Conservation (phyloP, 257 asterid species). For the Solanum neorickii region DNA sequence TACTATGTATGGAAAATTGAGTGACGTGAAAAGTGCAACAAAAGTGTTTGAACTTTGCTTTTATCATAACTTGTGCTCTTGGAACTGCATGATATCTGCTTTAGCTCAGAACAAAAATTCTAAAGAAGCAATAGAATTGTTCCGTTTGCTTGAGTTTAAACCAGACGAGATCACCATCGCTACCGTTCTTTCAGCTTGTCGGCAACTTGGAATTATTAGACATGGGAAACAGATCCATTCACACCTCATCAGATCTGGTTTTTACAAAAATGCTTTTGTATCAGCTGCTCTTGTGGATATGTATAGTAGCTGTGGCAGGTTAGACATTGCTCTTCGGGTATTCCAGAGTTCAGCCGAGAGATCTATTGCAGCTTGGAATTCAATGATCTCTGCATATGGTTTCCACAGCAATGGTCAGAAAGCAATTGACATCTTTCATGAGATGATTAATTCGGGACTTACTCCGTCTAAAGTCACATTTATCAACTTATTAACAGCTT, state of each 20-base stretch:
- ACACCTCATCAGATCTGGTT: constrained; percentile 23
- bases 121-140: constrained; percentile 36
- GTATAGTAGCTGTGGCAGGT: constrained; percentile 63
- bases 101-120: constrained; percentile 55
- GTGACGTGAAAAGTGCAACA: constrained; percentile 42
- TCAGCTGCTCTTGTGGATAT: constrained; percentile 48
- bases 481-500: constrained; percentile 53
- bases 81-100: constrained; percentile 60
- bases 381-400: constrained; percentile 55
- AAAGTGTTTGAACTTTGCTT: constrained; percentile 31
- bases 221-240: constrained; percentile 60
- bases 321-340: constrained; percentile 39
- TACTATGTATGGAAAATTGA: constrained; percentile 63
- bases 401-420: constrained; percentile 35
- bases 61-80: constrained; percentile 44
- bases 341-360: constrained; percentile 21
- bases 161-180: constrained; percentile 57
- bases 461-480: constrained; percentile 47
- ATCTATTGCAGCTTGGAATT: constrained; percentile 49
- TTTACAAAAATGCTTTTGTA: constrained; percentile 30
- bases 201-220: constrained; percentile 39
- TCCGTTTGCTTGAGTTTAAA: constrained; percentile 38
- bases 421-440: constrained; percentile 34
- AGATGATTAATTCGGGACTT: constrained; percentile 30
- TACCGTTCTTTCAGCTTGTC: constrained; percentile 51